These are phyloP conservation scores for Fraxinus angustifolia DNA, from an alignment of 305 asterid genomes.

Conservation along the genomic window DNA sequence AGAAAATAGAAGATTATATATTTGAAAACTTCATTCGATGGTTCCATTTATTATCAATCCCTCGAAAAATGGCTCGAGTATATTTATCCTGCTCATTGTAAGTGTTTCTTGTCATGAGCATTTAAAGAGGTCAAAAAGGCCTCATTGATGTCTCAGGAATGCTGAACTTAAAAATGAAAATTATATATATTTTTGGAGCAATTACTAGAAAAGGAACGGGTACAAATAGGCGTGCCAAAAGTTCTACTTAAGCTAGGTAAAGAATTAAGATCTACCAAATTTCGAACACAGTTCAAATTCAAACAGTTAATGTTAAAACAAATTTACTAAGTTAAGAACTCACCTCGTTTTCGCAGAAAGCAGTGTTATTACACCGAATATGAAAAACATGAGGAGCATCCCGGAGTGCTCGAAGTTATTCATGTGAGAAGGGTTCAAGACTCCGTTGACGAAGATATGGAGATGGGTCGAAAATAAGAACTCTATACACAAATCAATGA, in stretches of 20 bases:
- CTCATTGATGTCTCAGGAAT: background rate
- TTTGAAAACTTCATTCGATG: background rate
- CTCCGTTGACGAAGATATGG: conserved; percentile 73
- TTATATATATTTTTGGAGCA: background rate
- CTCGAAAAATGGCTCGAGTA: background rate
- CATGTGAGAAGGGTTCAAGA: conserved; percentile 81
- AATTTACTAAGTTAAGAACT: conserved; percentile 22
- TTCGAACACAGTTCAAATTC: background rate
- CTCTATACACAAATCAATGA: conserved; percentile 85
- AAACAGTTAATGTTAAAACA: background rate
- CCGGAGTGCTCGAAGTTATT: conserved; percentile 97
- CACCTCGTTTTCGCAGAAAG: conserved; percentile 85
- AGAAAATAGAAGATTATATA: background rate
- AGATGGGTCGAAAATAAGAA: conserved; percentile 81
- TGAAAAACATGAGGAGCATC: conserved; percentile 92
- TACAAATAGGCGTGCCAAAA: background rate
- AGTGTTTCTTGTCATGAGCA: background rate
- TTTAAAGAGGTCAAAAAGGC: background rate
- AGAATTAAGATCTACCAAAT: background rate
- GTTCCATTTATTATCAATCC: background rate
- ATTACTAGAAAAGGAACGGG: background rate
- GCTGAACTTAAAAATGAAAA: background rate
- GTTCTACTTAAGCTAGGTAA: background rate
- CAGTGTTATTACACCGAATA: conserved; percentile 61
- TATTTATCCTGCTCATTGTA: background rate